Evolutionary conservation across 257 asterid species (phyloP).

Genomic region (Prunella vulgaris): DNA sequence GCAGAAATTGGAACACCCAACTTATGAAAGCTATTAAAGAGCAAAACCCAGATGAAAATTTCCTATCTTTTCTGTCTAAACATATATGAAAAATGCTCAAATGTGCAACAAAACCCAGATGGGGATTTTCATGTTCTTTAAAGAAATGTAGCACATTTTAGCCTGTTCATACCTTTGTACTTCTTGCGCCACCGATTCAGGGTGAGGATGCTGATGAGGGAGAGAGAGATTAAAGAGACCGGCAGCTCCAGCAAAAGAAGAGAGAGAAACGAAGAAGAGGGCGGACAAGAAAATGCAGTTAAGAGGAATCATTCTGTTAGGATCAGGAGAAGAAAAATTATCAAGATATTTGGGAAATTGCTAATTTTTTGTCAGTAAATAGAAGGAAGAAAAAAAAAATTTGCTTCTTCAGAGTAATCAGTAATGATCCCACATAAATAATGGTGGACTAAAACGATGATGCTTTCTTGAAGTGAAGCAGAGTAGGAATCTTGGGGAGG

Average conservation of each 20-base stretch:
- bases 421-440: slow-evolving; percentile 14
- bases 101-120: slow-evolving; percentile 18
- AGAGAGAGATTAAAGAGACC: slow-evolving; percentile 38
- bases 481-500: slow-evolving; percentile 7
- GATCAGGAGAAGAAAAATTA: slow-evolving; percentile 7
- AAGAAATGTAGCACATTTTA: slow-evolving; percentile 4
- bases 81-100: not conserved
- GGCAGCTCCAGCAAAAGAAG: slow-evolving; percentile 19
- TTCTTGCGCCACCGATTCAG: slow-evolving; percentile 42
- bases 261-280: slow-evolving; percentile 18
- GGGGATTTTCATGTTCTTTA: not conserved
- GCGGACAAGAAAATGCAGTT: slow-evolving; percentile 31
- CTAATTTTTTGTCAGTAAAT: slow-evolving; percentile 6
- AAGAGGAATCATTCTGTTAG: slow-evolving; percentile 28
- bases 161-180: slow-evolving; percentile 33
- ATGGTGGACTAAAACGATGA: slow-evolving; percentile 17
- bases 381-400: slow-evolving; percentile 19
- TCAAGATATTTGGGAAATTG: too few species aligned
- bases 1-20: slow-evolving; percentile 20
- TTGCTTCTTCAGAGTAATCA: slow-evolving; percentile 12
- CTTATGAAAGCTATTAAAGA: slow-evolving; percentile 6
- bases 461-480: slow-evolving; percentile 10
- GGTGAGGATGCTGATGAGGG: slow-evolving; percentile 45
- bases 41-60: slow-evolving; percentile 21
- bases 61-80: not conserved